Base-by-base conservation (phyloP, 2,329 filamentous ascomycete species). In the Trichophyton simii region DNA sequence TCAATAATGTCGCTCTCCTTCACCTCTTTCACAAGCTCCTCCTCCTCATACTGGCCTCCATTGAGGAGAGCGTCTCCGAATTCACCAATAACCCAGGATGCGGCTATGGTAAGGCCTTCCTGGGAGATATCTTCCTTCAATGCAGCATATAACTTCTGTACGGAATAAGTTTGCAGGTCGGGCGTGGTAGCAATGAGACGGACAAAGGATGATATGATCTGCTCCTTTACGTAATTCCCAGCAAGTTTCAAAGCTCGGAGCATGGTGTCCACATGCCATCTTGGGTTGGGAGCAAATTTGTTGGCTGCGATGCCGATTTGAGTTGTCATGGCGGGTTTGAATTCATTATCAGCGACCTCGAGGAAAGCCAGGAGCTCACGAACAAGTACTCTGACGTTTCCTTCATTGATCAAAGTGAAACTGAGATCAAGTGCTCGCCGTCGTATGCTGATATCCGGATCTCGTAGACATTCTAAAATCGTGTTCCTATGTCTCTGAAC, bases 231-330 rank as follows among this genome's bases (percentile, higher is more conserved):
- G 70, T 94, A 96, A 75, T 95, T 96, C 55, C 94, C 94, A 59
- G 94, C 94, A 66, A 99, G 80, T 62, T 91, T 96, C 67, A 99
- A 76, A 25, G 99, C 91, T 22, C 95, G 84, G 60, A 99, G 80
- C 87, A 99, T 96, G 1, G 95, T 99, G 71, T 99, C 94, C 67
- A 97, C 87, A 72, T 99, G 94, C 94, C 94, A 99, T 72, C 94
- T 83, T 77, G 97, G 97, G 77, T 94, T 97, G 0, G 94, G 95
- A 1, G 94, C 89, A 75, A 90, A 99, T 66, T 92, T 86, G 74
- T 99, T 94, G 5, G 95, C 94, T 9, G 95, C 94, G 68, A 99
- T 90, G 25, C 94, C 94, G 72, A 99, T 99, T 71, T 99, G 94
- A 60, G 87, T 94, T 1, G 94, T 99, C 91, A 99, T 96, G 60